Percentiles rank a stretch among this genome's conserved stretches.
Evolutionary conservation across 208 protist genomes (phyloP).

Genomic region (Naegleria gruberi): DNA sequence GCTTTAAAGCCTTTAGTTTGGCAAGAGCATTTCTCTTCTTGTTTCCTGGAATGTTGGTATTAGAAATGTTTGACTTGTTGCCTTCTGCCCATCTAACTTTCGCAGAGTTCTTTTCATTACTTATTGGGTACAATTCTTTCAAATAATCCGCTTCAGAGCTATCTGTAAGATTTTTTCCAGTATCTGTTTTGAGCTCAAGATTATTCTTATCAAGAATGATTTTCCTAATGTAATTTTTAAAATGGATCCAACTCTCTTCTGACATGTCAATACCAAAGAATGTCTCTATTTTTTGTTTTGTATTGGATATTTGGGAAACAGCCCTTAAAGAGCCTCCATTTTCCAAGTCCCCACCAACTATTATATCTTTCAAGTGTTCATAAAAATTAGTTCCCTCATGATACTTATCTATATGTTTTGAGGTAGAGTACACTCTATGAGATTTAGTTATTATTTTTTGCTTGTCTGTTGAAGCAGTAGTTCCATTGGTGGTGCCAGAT

Average conservation of each 20-base stretch:
- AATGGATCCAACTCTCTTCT: neutral
- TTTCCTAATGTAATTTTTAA: neutral
- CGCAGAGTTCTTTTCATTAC: neutral
- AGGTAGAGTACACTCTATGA: neutral
- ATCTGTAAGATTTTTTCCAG: neutral
- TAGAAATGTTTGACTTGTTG: neutral
- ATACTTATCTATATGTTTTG: neutral
- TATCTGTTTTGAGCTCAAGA: neutral
- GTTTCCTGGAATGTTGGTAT: neutral
- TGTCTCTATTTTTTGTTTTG: neutral
- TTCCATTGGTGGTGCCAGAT: neutral
- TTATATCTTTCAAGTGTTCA: neutral
- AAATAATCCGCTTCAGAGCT: neutral
- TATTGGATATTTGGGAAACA: neutral
- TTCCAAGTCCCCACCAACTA: neutral
- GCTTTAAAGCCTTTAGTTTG: neutral
- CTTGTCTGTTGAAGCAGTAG: neutral
- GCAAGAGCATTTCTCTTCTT: neutral
- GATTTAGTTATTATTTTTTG: neutral
- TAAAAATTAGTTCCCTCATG: neutral
- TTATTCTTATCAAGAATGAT: neutral
- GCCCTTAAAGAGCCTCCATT: neutral
- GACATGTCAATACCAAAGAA: neutral
- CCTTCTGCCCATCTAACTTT: neutral
- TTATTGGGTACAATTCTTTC: neutral